Evolutionary conservation across 345 rosid species (phyloP), one percentile per base, ranked within the genome.

Genomic region (Hypericum androsaemum): DNA sequence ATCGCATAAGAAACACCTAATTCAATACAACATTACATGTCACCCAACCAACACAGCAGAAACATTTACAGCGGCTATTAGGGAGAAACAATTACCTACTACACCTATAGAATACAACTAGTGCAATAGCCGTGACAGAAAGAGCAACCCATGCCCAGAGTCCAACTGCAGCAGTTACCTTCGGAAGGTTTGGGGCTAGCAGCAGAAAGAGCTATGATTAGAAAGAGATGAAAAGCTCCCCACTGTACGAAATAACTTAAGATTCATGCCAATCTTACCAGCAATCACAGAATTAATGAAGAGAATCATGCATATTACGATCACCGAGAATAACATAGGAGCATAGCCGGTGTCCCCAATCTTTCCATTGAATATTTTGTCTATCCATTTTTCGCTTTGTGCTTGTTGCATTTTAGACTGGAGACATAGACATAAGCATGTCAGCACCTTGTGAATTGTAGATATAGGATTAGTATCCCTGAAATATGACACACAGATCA

Each of bases 131-230:
- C 45, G 84, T 83, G 40, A 79, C 53, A 61, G 96, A 81, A 61
- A 88, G 78, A 64, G 79, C 70, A 36, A 63, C 61, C 82, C 94
- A 83, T 46, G 81, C 85, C 96, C 96, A 88, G 52, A 88, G 71
- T 56, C 89, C 98, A 74, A 76, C 70, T 76, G 57, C 65, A 60
- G 97, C 95, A 67, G 97, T 88, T 53, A 88, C 72, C 74, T 74
- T 85, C 36, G 98, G 74, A 69, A 92, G 81, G 73, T 64, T 72
- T 41, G 90, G 71, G 66, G 89, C 97, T 92, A 63, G 35, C 58
- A 70, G 32, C 35, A 64, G 41, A 60, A 22, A 22, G 4, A 4
- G 52, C 44, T 49, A 59, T 49, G 40, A 72, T 55, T 52, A 60
- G 22, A n/a, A 47, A 37, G 44, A 16, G 15, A 52, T 11, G 22